Evolutionary conservation across 2,329 filamentous ascomycete species (phyloP), one percentile per base, ranked within the genome.

Genomic region (Pestalotiopsis sp.): DNA sequence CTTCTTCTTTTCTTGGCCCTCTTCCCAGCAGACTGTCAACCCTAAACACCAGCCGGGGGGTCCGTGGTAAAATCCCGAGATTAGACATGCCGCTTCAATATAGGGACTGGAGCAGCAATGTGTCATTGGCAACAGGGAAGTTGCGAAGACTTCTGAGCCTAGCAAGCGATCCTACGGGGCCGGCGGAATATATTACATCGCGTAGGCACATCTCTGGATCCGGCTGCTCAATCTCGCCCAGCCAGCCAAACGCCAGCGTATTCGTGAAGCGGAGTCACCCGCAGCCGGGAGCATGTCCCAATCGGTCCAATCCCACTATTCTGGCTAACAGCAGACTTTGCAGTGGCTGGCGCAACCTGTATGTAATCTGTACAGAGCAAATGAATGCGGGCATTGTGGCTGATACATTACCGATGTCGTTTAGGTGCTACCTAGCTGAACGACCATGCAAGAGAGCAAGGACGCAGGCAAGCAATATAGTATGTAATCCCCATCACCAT

Each of bases 161-260:
- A 52, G 39, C 61, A 64, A 64, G 38, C 39, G 61, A 45, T 36
- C 12, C 36, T n/a, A 64, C 36, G n/a, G 59, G 59, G 39, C 38
- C 61, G 41, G 25, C 14, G 61, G 20, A 45, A 64, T 64, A 64
- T 64, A 64, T 64, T 64, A 64, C 23, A 58, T 57, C 64, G 31
- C 64, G 31, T 66, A 57, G 45, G 45, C 45, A 57, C 64, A 66
- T 31, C 17, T 66, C 64, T 38, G 17, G 49, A 56, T 49, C 25
- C 41, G 64, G 27, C 27, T 25, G 49, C 25, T 31, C 64, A 66
- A 66, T 66, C 49, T 66, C 64, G 64, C 64, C 20, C 52, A 36
- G 11, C 31, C 31, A 36, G 31, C 31, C 31, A 36, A 9, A 36
- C 31, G 31, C 31, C 11, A 58, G 25, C 36, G 27, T 66, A 14